Base-by-base conservation (phyloP, 768 basidiomycete species). In the Lactarius hatsudake region DNA sequence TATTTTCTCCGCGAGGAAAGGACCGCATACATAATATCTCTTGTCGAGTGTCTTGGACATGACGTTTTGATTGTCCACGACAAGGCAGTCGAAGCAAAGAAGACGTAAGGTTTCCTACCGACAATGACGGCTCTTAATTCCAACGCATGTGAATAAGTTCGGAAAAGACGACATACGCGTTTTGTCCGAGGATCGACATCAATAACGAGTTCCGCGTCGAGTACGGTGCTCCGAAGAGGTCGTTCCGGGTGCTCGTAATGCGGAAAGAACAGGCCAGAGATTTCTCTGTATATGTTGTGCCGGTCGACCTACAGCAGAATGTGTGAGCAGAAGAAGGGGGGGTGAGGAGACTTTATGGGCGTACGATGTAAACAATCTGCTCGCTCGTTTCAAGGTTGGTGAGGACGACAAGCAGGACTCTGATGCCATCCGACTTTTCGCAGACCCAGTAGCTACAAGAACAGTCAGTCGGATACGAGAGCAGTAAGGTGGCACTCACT, bases 341-440 rank as follows among this genome's bases (percentile, higher is more conserved):
- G 18, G 1, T 9, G 15, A 13, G 26, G 20, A 15, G 9, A 42
- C 5, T 5, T 36, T 6, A 40, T 28, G 34, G 51, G 48, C 70
- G 38, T 71, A 96, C 97, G 34, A 98, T 82, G 78, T 86, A 97
- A 3, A 90, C 85, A 48, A 75, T 76, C 75, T 91, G 90, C 59
- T 78, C 81, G 71, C 80, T 79, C 61, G 82, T 72, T 40, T 76
- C 71, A 58, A 78, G 72, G 80, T 90, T 81, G 60, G 88, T 83
- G 75, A 84, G 80, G 59, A 98, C 83, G 66, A 96, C 79, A 61
- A 98, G 85, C 34, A 99, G 81, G 48, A 98, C 92, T 42, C 97
- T 87, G 61, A 99, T 76, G 15, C 97, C 97, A 74, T 98, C 97
- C 15, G 94, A 96, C 81, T 98, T 98, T 81, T 99, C 97, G 79